A percentile compares a stretch with the other conserved stretches of the same genome.
Conservation (phyloP, 176 grass and related monocot species). For the Oryza coarctata region DNA sequence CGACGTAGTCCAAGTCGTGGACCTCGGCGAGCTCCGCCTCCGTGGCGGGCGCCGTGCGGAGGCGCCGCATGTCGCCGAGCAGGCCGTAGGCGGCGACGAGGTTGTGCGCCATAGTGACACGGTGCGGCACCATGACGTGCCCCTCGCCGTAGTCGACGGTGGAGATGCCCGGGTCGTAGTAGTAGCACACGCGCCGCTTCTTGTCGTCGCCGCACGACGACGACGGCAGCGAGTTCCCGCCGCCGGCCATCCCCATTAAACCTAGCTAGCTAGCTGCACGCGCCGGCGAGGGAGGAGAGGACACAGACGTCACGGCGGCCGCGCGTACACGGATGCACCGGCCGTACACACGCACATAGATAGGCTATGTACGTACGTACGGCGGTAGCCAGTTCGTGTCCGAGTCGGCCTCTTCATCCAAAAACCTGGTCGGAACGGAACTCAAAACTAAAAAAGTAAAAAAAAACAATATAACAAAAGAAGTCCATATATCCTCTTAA, state of each 20-base stretch:
- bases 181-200: slow-evolving; percentile 75
- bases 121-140: slow-evolving; percentile 68
- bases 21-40: slow-evolving; percentile 45
- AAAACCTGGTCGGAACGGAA: too few relatives aligned
- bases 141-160: slow-evolving; percentile 54
- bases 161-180: slow-evolving; percentile 60
- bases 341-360: neutral
- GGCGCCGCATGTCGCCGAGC: slow-evolving; percentile 36
- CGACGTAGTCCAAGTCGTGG: slow-evolving; percentile 46
- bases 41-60: slow-evolving; percentile 34
- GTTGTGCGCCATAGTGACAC: slow-evolving; percentile 59
- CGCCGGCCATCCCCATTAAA: neutral
- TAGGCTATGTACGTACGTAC: neutral
- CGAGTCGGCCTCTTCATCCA: neutral
- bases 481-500: too few relatives aligned
- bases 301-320: too few relatives aligned
- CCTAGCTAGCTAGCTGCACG: neutral
- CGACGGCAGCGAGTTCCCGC: slow-evolving; percentile 55
- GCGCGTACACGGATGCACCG: too few relatives aligned
- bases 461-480: too few relatives aligned
- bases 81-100: slow-evolving; percentile 51
- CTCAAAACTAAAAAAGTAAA: too few relatives aligned
- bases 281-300: too few relatives aligned
- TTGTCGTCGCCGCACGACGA: slow-evolving; percentile 41
- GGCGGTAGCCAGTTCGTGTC: neutral